Evolutionary conservation across 441 rosid species (phyloP), one percentile per base, ranked within the genome.

Genomic region (Arabidopsis hybrid): DNA sequence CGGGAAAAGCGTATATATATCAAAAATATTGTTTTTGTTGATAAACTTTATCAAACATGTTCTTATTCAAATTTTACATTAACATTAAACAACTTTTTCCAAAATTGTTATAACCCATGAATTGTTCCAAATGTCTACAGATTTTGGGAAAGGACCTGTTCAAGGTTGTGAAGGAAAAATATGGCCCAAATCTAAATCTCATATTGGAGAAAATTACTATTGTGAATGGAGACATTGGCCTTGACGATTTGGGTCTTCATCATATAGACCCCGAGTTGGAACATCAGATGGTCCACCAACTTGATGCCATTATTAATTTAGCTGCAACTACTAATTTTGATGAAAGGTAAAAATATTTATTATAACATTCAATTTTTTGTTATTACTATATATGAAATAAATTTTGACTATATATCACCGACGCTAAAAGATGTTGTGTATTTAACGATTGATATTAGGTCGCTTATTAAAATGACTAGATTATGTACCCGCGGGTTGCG

Each of bases 251-350:
- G 75, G 97, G 97, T 26, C 65, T 91, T 7, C 26, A 35, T 34
- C 11, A 57, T 32, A 73, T 79, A 57, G 90, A 87, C 66, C 52
- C 80, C 35, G 56, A 60, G 32, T 47, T 88, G 65, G 73, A 65
- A 34, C 79, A 83, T 47, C 84, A 83, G 55, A 85, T 91, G 88
- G 64, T 52, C 57, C 81, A 70, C 31, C 82, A 86, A 56, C 46
- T 91, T 16, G 93, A 93, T 58, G 85, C 79, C 50, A 72, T 87
- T 2, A 67, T 93, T 35, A 93, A 93, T 72, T 65, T 89, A 58
- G 98, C 97, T 34, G 97, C 97, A 43, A 87, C 93, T n/a, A 91
- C 97, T 67, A 90, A 80, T 60, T 93, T 90, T 35, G 91, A 93
- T 76, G 96, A 90, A 73, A 89, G 96, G 96, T 89, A 73, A 26